Base-by-base conservation (phyloP, 129 eudicot species). In the Lonicera japonica region DNA sequence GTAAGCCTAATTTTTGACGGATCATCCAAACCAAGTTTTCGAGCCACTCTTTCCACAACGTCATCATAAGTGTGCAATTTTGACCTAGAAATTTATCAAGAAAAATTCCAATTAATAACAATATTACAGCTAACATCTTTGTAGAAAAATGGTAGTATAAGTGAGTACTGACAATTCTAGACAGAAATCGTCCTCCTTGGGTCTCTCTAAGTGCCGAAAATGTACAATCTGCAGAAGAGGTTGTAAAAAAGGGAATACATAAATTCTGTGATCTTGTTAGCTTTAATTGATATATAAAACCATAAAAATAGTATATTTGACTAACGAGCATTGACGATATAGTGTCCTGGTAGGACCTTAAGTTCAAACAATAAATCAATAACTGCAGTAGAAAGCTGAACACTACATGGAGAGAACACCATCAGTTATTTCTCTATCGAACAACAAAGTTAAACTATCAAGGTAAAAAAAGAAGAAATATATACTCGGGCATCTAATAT, bases 1-100 rank as follows among this genome's bases (percentile, higher is more conserved):
- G 98, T 92, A 53, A 92, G 96, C 77, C 98, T 79, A 73, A 92
- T 92, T 79, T 85, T 92, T 0, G 98, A 75, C 16, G 96, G 85
- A 83, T 92, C 96, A 65, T 82, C 85, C 76, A 92, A 57, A 34
- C 81, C 77, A 61, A 92, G 86, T 65, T 62, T 79, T 60, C 43
- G 81, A 66, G 96, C 95, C 7, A 92, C 96, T 72, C 80, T 74
- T 64, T 92, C 96, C 43, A 85, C 96, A 56, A 92, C 96, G 60
- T 92, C 96, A 68, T 92, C 96, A 76, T 87, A 92, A 54, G 95
- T 87, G 70, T 87, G 81, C 70, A 65, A 38, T 70, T 85, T 92
- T 54, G 96, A 84, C 82, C 98, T 92, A 54, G 17, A 58, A 19
- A 62, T 34, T 34, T 52, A 39, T 15, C 20, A 61, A 11, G 17